Base-by-base conservation (phyloP, 2,329 filamentous ascomycete genomes). In the Botrytis fragariae region DNA sequence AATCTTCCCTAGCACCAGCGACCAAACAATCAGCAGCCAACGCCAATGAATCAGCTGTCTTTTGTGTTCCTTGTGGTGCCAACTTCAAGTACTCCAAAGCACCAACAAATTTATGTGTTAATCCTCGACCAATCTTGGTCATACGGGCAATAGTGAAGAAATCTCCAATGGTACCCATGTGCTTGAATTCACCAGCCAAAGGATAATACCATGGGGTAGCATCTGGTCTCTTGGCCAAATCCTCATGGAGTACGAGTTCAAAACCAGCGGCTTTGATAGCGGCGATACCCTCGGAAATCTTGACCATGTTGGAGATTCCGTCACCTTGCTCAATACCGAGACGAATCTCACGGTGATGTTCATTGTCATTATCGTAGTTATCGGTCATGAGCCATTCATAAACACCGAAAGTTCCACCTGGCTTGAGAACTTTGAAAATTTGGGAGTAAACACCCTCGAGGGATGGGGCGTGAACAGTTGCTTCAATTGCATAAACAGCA, bases 381-480 rank as follows among this genome's bases (percentile, higher is more conserved):
- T 98, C 95, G 10, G 95, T 98, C 96, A 99, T 98, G 81, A 98
- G 87, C 96, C 96, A 98, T 84, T 99, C 96, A 85, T 98, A 99
- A 70, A 98, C 95, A 81, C 95, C 96, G 79, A 98, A 99, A 69
- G 94, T 87, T 82, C 96, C 95, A 74, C 96, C 96, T 32, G 96
- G 96, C 88, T 98, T 99, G 76, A 99, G 87, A 35, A 98, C 95
- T 65, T 93, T 93, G 89, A 92, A 95, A 80, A 98, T 98, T 83
- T 98, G 92, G 82, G 90, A 91, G 86, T 99, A 99, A 77, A 98
- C 94, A 74, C 93, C 95, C 80, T 94, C 92, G 12, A 98, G 90
- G 62, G 90, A 92, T 60, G 95, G 96, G 0, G 96, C 96, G 82
- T 99, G 96, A 69, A 97, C 93, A 4, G 96, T 99, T 4, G 96